phyloP scores from a whole-genome alignment of 352 stramenopile species.

The Globisporangium uncinulatum region DNA sequence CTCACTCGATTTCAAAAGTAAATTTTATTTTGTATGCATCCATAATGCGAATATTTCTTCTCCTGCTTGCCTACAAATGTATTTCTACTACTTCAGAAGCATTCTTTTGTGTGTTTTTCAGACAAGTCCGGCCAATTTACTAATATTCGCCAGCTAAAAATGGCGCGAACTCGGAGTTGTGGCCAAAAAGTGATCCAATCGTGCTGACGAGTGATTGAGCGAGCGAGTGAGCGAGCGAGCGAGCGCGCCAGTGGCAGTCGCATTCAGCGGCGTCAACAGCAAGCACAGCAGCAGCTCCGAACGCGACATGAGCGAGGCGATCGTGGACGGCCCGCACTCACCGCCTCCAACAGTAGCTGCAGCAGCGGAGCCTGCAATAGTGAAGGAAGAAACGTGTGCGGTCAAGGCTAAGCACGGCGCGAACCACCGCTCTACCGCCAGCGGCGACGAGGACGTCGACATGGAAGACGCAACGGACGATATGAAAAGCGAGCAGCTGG shows the following conservation, averaged over 20 bases:
- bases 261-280: neutral
- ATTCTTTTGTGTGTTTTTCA: neutral
- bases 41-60: too few relatives aligned
- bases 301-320: neutral
- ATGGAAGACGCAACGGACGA: neutral
- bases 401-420: neutral
- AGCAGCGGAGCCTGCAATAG: neutral
- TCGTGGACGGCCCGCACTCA: neutral
- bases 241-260: neutral
- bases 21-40: too few relatives aligned
- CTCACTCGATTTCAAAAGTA: too few relatives aligned
- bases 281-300: neutral
- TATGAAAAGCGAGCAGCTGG: neutral
- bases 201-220: neutral
- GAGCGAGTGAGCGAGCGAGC: neutral
- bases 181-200: conserved; percentile 1
- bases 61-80: too few relatives aligned
- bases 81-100: too few relatives aligned
- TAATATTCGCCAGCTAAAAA: conserved; percentile 3
- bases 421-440: too few relatives aligned
- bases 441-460: conserved; percentile 1
- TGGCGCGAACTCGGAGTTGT: conserved; percentile 7
- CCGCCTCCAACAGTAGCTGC: neutral
- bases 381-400: neutral
- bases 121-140: neutral